phyloP scores from a whole-genome alignment of 495 filamentous ascomycete species.

The Aspergillus avenaceus region DNA sequence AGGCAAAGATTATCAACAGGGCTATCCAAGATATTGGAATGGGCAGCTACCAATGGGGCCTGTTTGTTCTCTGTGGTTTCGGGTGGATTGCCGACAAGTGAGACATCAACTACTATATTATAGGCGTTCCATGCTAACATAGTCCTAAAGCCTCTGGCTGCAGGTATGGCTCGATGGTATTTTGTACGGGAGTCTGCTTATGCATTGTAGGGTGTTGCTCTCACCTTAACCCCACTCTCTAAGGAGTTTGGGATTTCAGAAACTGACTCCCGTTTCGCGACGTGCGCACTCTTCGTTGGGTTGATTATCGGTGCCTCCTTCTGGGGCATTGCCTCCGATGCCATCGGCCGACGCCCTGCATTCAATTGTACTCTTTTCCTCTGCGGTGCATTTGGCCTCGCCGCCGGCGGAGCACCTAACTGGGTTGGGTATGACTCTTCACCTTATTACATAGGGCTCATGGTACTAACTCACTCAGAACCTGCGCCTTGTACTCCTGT shows the following conservation, averaged over 20 bases:
- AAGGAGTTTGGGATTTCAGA: constrained; percentile 47
- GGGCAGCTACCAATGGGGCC: constrained; percentile 78
- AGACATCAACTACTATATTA: constrained; percentile 5
- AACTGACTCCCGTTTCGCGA: constrained; percentile 50
- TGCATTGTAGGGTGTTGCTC: constrained; percentile 50
- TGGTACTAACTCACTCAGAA: too few species aligned
- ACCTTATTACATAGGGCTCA: constrained; percentile 10
- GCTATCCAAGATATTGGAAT: constrained; percentile 75
- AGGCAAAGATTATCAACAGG: constrained; percentile 53
- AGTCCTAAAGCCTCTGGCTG: constrained; percentile 38
- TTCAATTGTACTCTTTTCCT: constrained; percentile 58
- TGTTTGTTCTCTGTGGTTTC: constrained; percentile 76
- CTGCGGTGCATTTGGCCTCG: constrained; percentile 51
- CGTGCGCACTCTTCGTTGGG: constrained; percentile 51
- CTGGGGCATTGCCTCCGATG: constrained; percentile 56
- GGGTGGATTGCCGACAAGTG: constrained; percentile 66
- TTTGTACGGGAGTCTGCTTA: too few species aligned
- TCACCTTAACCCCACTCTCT: constrained; percentile 48
- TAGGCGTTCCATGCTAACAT: constrained; percentile 7
- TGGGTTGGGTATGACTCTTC: constrained; percentile 43
- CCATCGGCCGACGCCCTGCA: constrained; percentile 55
- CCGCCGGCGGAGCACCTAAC: constrained; percentile 46
- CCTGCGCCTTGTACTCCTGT: constrained; percentile 44
- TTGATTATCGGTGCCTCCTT: constrained; percentile 56
- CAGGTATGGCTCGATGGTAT: constrained; percentile 29